These are phyloP conservation scores for Bipolaris sorokiniana DNA, from an alignment of 2,329 filamentous ascomycete species.

Conservation along the genomic window DNA sequence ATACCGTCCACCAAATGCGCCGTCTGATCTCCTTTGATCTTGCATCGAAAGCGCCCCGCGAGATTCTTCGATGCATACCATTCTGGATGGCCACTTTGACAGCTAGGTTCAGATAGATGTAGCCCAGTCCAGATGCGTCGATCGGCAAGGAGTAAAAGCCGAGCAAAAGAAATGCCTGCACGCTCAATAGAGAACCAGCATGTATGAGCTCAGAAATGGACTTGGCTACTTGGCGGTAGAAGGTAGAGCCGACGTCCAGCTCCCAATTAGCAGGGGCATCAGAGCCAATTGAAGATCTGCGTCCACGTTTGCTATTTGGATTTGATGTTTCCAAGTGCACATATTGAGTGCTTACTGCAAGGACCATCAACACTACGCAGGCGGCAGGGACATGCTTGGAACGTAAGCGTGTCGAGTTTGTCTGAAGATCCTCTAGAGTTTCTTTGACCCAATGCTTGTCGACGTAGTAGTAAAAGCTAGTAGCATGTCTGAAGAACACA, in stretches of 20 bases:
- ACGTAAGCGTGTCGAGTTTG: not conserved
- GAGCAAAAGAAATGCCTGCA: constrained; percentile 64
- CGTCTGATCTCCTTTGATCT: constrained; percentile 18
- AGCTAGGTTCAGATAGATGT: constrained; percentile 63
- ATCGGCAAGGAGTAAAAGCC: constrained; percentile 63
- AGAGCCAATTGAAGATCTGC: not conserved
- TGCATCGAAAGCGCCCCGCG: constrained; percentile 5
- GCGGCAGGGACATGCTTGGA: constrained; percentile 20
- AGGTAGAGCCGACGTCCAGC: constrained; percentile 16
- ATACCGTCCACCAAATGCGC: constrained; percentile 23
- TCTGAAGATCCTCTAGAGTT: constrained; percentile 43
- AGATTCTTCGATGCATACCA: constrained; percentile 61
- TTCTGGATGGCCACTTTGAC: constrained; percentile 66
- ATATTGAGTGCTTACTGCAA: constrained; percentile 54
- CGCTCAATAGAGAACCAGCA: constrained; percentile 62
- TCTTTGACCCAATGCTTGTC: constrained; percentile 52
- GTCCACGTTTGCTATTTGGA: not conserved
- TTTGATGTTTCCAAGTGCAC: constrained; percentile 20
- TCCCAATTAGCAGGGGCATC: constrained; percentile 13
- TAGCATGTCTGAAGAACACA: constrained; percentile 53
- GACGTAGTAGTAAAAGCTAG: constrained; percentile 54
- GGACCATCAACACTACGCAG: constrained; percentile 52
- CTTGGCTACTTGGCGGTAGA: constrained; percentile 61
- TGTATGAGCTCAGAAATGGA: constrained; percentile 64
- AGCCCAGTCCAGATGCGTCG: constrained; percentile 63